phyloP scores from a whole-genome alignment of 2,329 filamentous ascomycete species.

The Cladorrhinum sp. region DNA sequence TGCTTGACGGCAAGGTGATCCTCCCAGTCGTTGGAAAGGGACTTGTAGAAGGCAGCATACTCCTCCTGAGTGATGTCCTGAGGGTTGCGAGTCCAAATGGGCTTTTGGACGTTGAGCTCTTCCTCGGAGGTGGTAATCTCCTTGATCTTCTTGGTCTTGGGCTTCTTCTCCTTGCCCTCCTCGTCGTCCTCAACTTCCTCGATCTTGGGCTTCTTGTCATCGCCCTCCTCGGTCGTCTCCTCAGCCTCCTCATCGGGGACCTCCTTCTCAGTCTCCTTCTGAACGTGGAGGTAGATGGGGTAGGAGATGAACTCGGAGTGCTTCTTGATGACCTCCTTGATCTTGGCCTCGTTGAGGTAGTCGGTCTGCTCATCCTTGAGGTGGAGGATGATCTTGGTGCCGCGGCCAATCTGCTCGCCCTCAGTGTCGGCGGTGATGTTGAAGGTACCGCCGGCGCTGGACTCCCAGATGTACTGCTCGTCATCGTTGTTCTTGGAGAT shows the following conservation, averaged over 20 bases:
- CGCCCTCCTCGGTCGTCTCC: conserved; percentile 63
- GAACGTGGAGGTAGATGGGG: conserved; percentile 99
- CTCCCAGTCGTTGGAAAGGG: conserved; percentile 99
- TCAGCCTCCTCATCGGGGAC: conserved; percentile 94
- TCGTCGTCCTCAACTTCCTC: conserved; percentile 89
- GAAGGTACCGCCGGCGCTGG: conserved; percentile 94
- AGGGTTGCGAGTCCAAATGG: conserved; percentile 99
- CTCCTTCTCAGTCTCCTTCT: conserved; percentile 99
- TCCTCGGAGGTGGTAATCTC: conserved; percentile 98
- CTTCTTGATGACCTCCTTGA: conserved; percentile 99
- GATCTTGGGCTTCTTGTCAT: conserved; percentile 93
- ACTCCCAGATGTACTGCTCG: conserved; percentile 99
- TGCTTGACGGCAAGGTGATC: conserved; percentile 99
- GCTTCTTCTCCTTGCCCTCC: conserved; percentile 77
- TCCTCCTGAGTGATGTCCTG: conserved; percentile 93
- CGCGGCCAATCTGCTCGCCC: conserved; percentile 85
- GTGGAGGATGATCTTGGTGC: conserved; percentile 97
- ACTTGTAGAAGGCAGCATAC: conserved; percentile 99
- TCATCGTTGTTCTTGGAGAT: conserved; percentile 99
- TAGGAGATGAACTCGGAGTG: conserved; percentile 99
- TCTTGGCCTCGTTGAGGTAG: conserved; percentile 97
- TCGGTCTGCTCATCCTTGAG: conserved; percentile 99
- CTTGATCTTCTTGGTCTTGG: conserved; percentile 99
- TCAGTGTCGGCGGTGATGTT: conserved; percentile 87
- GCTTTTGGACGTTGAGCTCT: conserved; percentile 97